Evolutionary conservation across 208 protist species (phyloP), one percentile per base, ranked within the genome.

Genomic region (Strigomonas culicis): DNA sequence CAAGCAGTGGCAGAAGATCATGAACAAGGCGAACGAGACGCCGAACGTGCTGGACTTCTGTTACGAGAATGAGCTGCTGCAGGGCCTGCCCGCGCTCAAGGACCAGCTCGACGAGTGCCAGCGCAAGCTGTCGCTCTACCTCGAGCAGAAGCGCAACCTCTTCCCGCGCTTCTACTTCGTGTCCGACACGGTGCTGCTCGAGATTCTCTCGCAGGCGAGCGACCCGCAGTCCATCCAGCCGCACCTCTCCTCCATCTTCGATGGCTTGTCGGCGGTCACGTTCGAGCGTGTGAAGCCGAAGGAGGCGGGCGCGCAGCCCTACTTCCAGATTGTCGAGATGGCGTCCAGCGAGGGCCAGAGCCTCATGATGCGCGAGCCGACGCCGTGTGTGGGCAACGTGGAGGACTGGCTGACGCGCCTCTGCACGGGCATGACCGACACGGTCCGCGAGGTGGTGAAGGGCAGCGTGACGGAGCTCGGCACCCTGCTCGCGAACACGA

Each of bases 91-190:
- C 61, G 91, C 87, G 61, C 84, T 99, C 27, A 96, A 97, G 75
- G 93, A 98, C 61, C 92, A 98, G 77, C 88, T 99, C 21, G 97
- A 99, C 65, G 86, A 97, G 73, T 99, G 98, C 83, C 97, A 99
- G 82, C 97, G 98, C 51, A 95, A 98, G 66, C 85, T 99, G 19
- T 93, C 93, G 11, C 90, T 98, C 27, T 99, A 99, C 80, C 88
- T 99, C 15, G 98, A 99, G 72, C 93, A 93, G 72, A 99, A 99
- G 84, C 88, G 98, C 31, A 90, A 92, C 72, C 73, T 94, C 10
- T 99, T 99, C 85, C 98, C 98, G 24, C 93, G 98, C 43, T 99
- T 99, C 88, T 99, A 99, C 88, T 99, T 99, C 73, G 95, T 99
- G 30, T 99, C 97, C 32, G 97, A 99, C 69, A 92, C 96, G 47